These are phyloP conservation scores for Pichia sp. DNA, from an alignment of 1,139 yeast species.

Conservation along the genomic window DNA sequence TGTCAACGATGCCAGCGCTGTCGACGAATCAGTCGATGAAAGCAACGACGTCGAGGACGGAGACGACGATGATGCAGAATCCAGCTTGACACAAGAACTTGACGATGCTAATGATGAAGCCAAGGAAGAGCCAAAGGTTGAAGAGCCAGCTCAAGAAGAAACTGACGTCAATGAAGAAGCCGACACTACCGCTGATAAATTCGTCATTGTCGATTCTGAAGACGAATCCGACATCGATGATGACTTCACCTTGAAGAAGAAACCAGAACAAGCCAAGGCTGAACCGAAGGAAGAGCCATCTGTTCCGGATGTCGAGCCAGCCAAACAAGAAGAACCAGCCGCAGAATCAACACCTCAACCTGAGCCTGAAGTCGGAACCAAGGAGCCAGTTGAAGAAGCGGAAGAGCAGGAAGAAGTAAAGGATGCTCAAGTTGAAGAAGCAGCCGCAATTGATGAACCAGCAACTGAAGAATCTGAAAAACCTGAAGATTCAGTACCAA, in stretches of 20 bases:
- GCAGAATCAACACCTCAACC: too few species aligned
- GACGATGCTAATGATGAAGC: neutral
- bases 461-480: too few species aligned
- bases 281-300: neutral
- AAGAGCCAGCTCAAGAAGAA: neutral
- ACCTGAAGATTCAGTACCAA: too few species aligned
- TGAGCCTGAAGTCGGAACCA: too few species aligned
- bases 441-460: too few species aligned
- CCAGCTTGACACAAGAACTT: neutral
- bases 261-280: neutral
- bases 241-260: neutral
- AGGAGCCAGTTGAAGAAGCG: too few species aligned
- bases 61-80: neutral
- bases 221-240: neutral
- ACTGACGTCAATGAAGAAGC: neutral
- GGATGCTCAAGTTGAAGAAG: too few species aligned
- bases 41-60: neutral
- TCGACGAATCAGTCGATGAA: neutral
- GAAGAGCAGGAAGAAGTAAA: too few species aligned
- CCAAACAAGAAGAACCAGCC: neutral
- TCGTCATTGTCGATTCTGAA: constrained; percentile 9
- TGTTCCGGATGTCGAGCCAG: neutral
- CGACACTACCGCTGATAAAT: neutral
- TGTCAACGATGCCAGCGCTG: neutral
- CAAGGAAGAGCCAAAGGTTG: neutral